phyloP scores from a whole-genome alignment of 2,329 filamentous ascomycete genomes.

The Colletotrichum theobromicola region DNA sequence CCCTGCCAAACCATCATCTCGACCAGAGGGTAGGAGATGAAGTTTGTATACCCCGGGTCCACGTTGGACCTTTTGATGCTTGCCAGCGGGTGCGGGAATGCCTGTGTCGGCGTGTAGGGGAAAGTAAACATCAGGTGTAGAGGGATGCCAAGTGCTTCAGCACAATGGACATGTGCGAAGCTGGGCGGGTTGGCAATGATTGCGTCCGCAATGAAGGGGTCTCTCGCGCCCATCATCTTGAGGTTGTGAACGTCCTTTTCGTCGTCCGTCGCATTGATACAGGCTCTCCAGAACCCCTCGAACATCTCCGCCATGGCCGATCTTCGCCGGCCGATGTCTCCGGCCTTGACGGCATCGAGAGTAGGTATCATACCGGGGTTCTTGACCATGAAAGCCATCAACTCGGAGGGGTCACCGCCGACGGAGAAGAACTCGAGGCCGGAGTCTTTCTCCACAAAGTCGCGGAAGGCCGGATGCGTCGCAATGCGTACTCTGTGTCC shows the following conservation, averaged over 20 bases:
- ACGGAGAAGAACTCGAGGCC: constrained; percentile 82
- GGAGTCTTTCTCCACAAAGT: constrained; percentile 75
- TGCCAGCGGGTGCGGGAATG: constrained; percentile 79
- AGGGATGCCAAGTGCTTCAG: constrained; percentile 78
- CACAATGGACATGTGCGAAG: constrained; percentile 81
- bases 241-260: constrained; percentile 64
- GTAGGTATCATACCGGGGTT: constrained; percentile 80
- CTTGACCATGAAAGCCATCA: constrained; percentile 91
- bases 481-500: constrained; percentile 80
- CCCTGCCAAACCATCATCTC: constrained; percentile 94
- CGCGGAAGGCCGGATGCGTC: constrained; percentile 78
- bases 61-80: constrained; percentile 77
- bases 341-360: constrained; percentile 73
- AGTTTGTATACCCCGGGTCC: constrained; percentile 76
- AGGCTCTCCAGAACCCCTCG: constrained; percentile 81
- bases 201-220: constrained; percentile 73
- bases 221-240: constrained; percentile 68
- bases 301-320: constrained; percentile 83
- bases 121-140: constrained; percentile 91
- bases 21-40: constrained; percentile 80
- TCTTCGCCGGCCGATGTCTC: constrained; percentile 72
- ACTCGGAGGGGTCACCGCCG: constrained; percentile 78
- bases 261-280: constrained; percentile 75
- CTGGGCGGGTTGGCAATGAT: constrained; percentile 86
- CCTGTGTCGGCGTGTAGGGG: constrained; percentile 76